Conservation (phyloP, 805 yeast genomes). For the Starmera pachycereana region DNA sequence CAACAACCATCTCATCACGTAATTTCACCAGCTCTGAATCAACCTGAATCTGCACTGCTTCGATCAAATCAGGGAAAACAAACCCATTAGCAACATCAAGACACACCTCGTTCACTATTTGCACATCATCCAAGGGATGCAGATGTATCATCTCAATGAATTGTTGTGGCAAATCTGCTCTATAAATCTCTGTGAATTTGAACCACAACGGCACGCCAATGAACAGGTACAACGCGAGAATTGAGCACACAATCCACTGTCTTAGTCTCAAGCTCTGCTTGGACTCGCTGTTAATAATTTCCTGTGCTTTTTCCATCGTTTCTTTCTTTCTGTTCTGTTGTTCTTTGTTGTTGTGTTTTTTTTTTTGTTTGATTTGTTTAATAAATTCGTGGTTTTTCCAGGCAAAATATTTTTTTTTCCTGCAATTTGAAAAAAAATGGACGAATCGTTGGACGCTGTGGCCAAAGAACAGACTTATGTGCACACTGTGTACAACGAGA, state of each 20-base stretch:
- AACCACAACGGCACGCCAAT: constrained; percentile 33
- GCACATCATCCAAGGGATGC: constrained; percentile 31
- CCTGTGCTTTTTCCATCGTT: background rate
- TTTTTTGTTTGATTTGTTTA: too few species aligned
- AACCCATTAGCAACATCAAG: constrained; percentile 31
- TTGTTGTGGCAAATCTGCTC: constrained; percentile 28
- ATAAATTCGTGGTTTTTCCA: background rate
- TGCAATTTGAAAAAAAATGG: too few species aligned
- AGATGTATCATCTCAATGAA: constrained; percentile 25
- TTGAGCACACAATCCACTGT: constrained; percentile 13
- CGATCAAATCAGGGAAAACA: constrained; percentile 56
- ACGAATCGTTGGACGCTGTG: constrained; percentile 30
- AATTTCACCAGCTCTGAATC: constrained; percentile 25
- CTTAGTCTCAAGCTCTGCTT: constrained; percentile 12
- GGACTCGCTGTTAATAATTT: constrained; percentile 11
- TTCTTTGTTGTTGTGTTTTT: background rate
- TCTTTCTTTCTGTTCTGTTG: background rate
- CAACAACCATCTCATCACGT: constrained; percentile 15
- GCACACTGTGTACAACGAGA: constrained; percentile 87
- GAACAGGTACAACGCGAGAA: constrained; percentile 19
- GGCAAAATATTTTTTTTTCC: background rate
- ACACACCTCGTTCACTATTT: constrained; percentile 32
- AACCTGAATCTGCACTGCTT: constrained; percentile 40
- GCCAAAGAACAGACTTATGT: constrained; percentile 68
- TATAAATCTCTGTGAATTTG: constrained; percentile 28